phyloP scores from a whole-genome alignment of 805 yeast species.

The Wickerhamomyces tratensis region DNA sequence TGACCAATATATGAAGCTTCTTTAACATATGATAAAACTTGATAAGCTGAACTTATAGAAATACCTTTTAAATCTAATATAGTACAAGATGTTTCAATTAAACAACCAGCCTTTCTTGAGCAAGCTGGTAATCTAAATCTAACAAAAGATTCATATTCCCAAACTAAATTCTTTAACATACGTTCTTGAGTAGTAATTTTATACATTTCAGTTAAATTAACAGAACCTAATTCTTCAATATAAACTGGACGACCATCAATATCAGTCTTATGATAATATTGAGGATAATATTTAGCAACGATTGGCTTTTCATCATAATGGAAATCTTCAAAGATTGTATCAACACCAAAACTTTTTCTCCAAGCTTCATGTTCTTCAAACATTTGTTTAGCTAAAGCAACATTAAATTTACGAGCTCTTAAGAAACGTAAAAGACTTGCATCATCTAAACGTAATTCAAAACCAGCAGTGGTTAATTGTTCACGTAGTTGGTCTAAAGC shows the following conservation, averaged over 20 bases:
- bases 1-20: slow-evolving; percentile 95
- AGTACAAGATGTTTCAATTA: slow-evolving; percentile 95
- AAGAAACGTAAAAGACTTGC: slow-evolving; percentile 77
- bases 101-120: slow-evolving; percentile 66
- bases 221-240: slow-evolving; percentile 87
- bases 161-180: slow-evolving; percentile 89
- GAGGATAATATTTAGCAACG: slow-evolving; percentile 89
- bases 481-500: slow-evolving; percentile 49
- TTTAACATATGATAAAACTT: slow-evolving; percentile 78
- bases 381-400: slow-evolving; percentile 73
- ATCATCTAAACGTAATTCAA: slow-evolving; percentile 74
- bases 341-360: slow-evolving; percentile 81
- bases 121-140: slow-evolving; percentile 86
- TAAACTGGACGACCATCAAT: slow-evolving; percentile 96
- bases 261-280: slow-evolving; percentile 95
- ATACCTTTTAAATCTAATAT: slow-evolving; percentile 93
- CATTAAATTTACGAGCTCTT: slow-evolving; percentile 92
- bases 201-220: slow-evolving; percentile 83
- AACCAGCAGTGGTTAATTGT: slow-evolving; percentile 54
- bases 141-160: slow-evolving; percentile 94
- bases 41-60: slow-evolving; percentile 73
- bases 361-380: slow-evolving; percentile 80
- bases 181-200: slow-evolving; percentile 92
- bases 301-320: slow-evolving; percentile 86
- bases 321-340: slow-evolving; percentile 81